Percentiles rank a stretch among this genome's conserved stretches.
Evolutionary conservation across 805 yeast species (phyloP).

Genomic region (Pichia nakasei): DNA sequence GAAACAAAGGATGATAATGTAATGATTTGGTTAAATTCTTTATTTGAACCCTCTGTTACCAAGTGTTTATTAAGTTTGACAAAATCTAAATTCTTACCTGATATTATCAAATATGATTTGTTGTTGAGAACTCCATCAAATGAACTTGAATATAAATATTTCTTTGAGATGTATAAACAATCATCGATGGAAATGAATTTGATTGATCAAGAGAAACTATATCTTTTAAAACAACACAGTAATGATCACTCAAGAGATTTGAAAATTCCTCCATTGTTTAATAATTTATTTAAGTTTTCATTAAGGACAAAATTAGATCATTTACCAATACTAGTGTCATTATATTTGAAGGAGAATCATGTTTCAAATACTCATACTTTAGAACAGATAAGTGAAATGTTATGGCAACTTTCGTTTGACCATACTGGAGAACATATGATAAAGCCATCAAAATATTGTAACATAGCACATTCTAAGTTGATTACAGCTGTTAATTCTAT

Average conservation of each 20-base stretch:
- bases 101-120: conserved; percentile 22
- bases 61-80: conserved; percentile 14
- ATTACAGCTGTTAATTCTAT: conserved; percentile 18
- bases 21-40: conserved; percentile 22
- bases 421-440: conserved; percentile 20
- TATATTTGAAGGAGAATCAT: conserved; percentile 12
- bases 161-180: conserved; percentile 18
- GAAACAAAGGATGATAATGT: conserved; percentile 16
- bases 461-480: conserved; percentile 19
- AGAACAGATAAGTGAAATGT: conserved; percentile 21
- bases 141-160: conserved; percentile 19
- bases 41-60: conserved; percentile 17
- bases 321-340: conserved; percentile 16
- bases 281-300: conserved; percentile 20
- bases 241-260: conserved; percentile 12
- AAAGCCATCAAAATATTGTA: conserved; percentile 17
- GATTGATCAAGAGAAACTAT: conserved; percentile 24
- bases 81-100: conserved; percentile 16
- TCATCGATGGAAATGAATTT: conserved; percentile 13
- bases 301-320: conserved; percentile 15
- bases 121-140: conserved; percentile 19
- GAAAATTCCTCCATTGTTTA: conserved; percentile 22
- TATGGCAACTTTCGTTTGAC: conserved; percentile 25
- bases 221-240: conserved; percentile 16
- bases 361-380: conserved; percentile 10